A percentile compares a stretch with the other conserved stretches of the same genome.
Evolutionary conservation across 2,329 filamentous ascomycete species (phyloP).

Genomic region (Ceratocystis ficicola): DNA sequence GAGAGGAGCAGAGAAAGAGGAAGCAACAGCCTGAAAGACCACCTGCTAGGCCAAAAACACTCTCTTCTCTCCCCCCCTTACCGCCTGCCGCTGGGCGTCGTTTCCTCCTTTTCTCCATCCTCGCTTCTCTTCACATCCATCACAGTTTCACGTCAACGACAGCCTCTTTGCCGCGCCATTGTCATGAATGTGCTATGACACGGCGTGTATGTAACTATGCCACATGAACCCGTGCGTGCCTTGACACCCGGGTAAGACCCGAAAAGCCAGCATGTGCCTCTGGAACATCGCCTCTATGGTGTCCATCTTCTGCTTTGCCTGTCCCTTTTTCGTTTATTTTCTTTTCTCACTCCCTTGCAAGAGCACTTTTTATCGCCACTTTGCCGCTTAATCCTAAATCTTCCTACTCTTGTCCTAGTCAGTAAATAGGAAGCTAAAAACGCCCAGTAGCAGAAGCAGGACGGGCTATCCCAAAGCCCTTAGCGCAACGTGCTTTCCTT

Average conservation of each 20-base stretch:
- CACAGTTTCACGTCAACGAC: neutral
- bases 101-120: neutral
- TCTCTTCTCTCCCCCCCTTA: neutral
- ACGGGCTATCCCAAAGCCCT: neutral
- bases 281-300: too few relatives aligned
- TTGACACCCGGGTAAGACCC: too few relatives aligned
- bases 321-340: neutral
- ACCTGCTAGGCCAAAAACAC: too few relatives aligned
- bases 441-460: neutral
- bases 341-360: neutral
- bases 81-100: neutral
- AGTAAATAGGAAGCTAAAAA: slow-evolving; percentile 3
- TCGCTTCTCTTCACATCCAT: neutral
- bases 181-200: too few relatives aligned
- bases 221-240: too few relatives aligned
- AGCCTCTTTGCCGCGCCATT: neutral
- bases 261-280: too few relatives aligned
- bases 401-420: neutral
- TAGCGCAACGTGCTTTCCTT: neutral
- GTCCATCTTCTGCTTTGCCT: neutral
- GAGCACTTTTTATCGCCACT: slow-evolving; percentile 4
- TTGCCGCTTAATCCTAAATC: neutral
- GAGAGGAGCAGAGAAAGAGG: neutral
- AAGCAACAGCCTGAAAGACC: too few relatives aligned
- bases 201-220: too few relatives aligned